Percentiles rank a stretch among this genome's conserved stretches.
phyloP scores from a whole-genome alignment of 768 basidiomycete species.

The Coprinopsis marcescibilis region DNA sequence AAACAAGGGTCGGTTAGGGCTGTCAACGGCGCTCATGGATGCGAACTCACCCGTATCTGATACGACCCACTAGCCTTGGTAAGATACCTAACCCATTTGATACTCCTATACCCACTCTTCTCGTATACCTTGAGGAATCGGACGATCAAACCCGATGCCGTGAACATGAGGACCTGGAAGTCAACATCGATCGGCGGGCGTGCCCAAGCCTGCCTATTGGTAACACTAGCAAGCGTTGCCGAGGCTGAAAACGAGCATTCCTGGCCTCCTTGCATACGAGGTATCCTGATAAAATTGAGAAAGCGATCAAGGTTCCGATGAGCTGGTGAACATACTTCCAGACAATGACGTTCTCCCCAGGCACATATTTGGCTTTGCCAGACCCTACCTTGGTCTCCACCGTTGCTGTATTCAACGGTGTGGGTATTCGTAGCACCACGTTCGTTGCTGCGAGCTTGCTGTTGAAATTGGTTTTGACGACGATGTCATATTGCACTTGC shows the following conservation, averaged over 20 bases:
- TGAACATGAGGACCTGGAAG: slow-evolving; percentile 99
- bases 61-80: slow-evolving; percentile 92
- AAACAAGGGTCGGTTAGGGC: too few relatives aligned
- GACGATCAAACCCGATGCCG: slow-evolving; percentile 91
- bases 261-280: slow-evolving; percentile 87
- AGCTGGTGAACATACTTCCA: slow-evolving; percentile 78
- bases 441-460: slow-evolving; percentile 91
- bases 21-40: too few relatives aligned
- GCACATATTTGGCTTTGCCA: slow-evolving; percentile 97
- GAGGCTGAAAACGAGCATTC: slow-evolving; percentile 83
- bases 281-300: slow-evolving; percentile 52
- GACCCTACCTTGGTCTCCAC: slow-evolving; percentile 88
- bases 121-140: slow-evolving; percentile 98
- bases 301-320: background rate
- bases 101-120: slow-evolving; percentile 88
- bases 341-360: slow-evolving; percentile 90
- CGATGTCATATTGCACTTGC: slow-evolving; percentile 85
- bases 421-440: slow-evolving; percentile 90
- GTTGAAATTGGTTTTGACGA: slow-evolving; percentile 84
- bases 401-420: slow-evolving; percentile 88
- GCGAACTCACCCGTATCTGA: slow-evolving; percentile 78
- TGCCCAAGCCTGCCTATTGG: slow-evolving; percentile 93
- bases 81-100: slow-evolving; percentile 94
- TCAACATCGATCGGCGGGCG: slow-evolving; percentile 97
- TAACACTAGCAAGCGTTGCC: slow-evolving; percentile 82